Evolutionary conservation across 192 early-diverging fungal genomes (phyloP), one percentile per base, ranked within the genome.

Genomic region (Lobosporangium transversale): DNA sequence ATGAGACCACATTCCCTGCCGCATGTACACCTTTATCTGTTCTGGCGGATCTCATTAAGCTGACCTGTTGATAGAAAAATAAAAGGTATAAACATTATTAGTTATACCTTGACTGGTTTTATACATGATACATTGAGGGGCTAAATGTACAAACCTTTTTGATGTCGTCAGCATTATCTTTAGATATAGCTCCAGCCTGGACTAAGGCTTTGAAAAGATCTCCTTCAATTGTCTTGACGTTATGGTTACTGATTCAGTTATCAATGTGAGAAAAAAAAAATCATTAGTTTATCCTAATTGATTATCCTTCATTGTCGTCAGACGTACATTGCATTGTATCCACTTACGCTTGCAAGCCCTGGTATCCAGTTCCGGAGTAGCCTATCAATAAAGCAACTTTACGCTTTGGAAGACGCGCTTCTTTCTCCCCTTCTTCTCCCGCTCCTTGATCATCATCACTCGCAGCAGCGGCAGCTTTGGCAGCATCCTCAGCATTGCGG

Each of bases 1-100:
- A 58, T 6, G 95, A 95, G 11, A 95, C 88, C 3, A 99, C 92
- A 54, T 99, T 96, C 14, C 97, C 97, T 32, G 94, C 94, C 21
- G 98, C 96, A 71, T 98, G 97, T 5, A 99, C 98, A 29, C 98
- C 98, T 79, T 98, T 98, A 70, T 99, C 98, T 1, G 98, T 99
- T 32, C 98, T 87, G 11, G 98, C 98, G 10, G 95, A 90, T 58
- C 98, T 84, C 85, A 89, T 89, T 63, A 98, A 89, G 52, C 89
- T 81, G 56, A 95, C 87, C 91, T 94, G 53, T 2, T 42, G 26
- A 4, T 14, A 17, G 29, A 24, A 14, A 14, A 40, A n/a, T n/a
- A n/a, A n/a, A n/a, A n/a, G n/a, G n/a, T n/a, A n/a, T n/a, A n/a
- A n/a, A n/a, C n/a, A n/a, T n/a, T n/a, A n/a, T n/a, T n/a, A n/a